Conservation (phyloP, 768 basidiomycete species). For the Tremella fuciformis region DNA sequence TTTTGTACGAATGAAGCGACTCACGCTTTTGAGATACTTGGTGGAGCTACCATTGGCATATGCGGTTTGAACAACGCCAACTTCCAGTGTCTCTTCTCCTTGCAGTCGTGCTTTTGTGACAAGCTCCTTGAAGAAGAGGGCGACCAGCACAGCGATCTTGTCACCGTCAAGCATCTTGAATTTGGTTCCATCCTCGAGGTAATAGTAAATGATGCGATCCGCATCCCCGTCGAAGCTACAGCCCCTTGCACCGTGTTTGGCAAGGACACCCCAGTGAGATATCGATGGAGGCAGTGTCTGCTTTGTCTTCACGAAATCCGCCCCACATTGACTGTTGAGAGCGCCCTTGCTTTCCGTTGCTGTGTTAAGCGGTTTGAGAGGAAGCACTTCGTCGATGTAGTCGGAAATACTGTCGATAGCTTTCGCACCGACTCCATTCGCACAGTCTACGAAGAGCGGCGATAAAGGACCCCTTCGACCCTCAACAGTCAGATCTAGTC, state of each 20-base stretch:
- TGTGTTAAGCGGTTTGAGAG: slow-evolving; percentile 68
- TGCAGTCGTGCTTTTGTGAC: slow-evolving; percentile 77
- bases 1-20: slow-evolving; percentile 9
- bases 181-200: slow-evolving; percentile 55
- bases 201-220: slow-evolving; percentile 93
- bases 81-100: slow-evolving; percentile 67
- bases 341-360: slow-evolving; percentile 64
- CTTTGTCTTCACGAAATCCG: slow-evolving; percentile 92
- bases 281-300: slow-evolving; percentile 83
- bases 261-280: slow-evolving; percentile 53
- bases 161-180: slow-evolving; percentile 97
- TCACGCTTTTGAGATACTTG: slow-evolving; percentile 67
- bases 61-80: slow-evolving; percentile 96
- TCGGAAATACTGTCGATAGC: slow-evolving; percentile 64
- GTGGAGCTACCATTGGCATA: slow-evolving; percentile 98
- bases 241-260: slow-evolving; percentile 63
- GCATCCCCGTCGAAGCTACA: slow-evolving; percentile 98
- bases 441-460: slow-evolving; percentile 84
- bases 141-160: slow-evolving; percentile 92
- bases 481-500: slow-evolving; percentile 46
- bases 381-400: slow-evolving; percentile 59
- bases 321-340: slow-evolving; percentile 84
- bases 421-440: slow-evolving; percentile 91
- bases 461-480: slow-evolving; percentile 54
- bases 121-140: slow-evolving; percentile 86